Conservation (phyloP, 257 asterid genomes). For the Solanum phureja region DNA sequence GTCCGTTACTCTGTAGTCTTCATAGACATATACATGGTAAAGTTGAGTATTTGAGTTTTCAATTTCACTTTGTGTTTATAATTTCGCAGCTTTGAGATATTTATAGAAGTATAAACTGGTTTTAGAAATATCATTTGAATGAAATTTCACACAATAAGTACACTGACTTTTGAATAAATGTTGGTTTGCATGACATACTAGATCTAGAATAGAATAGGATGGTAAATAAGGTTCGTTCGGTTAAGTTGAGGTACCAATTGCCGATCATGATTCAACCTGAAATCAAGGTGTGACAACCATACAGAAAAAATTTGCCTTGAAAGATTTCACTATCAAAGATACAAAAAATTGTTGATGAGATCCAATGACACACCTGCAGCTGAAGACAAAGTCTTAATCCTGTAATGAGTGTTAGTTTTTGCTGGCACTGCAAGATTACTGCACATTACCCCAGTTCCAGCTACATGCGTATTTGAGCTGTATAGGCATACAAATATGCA, state of each 20-base stretch:
- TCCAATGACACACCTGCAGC: constrained; percentile 44
- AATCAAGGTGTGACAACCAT: neutral
- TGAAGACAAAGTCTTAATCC: constrained; percentile 48
- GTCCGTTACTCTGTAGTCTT: neutral
- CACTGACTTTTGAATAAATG: neutral
- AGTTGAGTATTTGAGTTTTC: neutral
- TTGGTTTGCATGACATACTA: neutral
- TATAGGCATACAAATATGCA: constrained; percentile 11
- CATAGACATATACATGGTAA: neutral
- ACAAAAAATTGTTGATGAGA: neutral
- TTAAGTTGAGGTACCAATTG: neutral
- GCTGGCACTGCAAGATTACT: constrained; percentile 26
- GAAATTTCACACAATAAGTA: neutral
- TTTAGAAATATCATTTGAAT: neutral
- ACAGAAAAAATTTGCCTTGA: neutral
- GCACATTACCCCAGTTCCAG: constrained; percentile 42
- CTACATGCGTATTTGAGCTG: constrained; percentile 52
- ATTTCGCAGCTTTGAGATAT: neutral
- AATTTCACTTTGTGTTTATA: neutral
- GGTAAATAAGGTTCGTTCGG: neutral
- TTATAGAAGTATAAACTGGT: neutral
- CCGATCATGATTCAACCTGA: neutral
- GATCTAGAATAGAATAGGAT: neutral
- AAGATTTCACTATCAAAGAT: neutral
- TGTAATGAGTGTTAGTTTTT: constrained; percentile 25